phyloP scores from a whole-genome alignment of 1,284 basidiomycete genomes.

The Mixia osmundae region DNA sequence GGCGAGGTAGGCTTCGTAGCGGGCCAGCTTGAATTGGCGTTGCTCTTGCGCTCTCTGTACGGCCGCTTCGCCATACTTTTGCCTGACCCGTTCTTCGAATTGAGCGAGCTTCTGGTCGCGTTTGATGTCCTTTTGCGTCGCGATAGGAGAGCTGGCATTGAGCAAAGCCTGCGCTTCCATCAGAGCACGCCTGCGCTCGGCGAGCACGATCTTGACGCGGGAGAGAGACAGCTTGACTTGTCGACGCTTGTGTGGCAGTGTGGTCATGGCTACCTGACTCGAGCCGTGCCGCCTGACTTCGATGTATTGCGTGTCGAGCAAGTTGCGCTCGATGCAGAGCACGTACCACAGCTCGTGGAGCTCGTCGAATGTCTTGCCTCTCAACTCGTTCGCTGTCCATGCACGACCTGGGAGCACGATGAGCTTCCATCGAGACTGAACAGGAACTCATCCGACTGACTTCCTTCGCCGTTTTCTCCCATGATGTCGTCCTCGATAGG shows the following conservation, averaged over 20 bases:
- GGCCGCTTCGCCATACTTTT: no score
- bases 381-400: conserved; percentile 62
- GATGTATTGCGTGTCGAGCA: conserved; percentile 62
- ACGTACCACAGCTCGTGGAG: conserved; percentile 85
- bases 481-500: conserved; percentile 11
- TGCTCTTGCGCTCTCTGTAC: no score
- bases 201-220: no score
- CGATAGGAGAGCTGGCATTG: no score
- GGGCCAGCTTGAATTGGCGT: no score
- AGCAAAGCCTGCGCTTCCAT: no score
- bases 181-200: no score
- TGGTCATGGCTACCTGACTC: not conserved
- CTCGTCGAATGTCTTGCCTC: conserved; percentile 72
- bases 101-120: no score
- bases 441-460: not conserved
- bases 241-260: not conserved
- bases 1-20: no score
- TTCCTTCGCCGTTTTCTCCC: conserved; percentile 1
- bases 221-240: no score
- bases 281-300: conserved; percentile 35
- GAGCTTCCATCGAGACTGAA: not conserved
- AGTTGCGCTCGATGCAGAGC: conserved; percentile 58
- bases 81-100: no score
- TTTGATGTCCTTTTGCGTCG: no score
- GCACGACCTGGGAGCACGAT: conserved; percentile 37